Percentiles rank a stretch among this genome's conserved stretches.
These are phyloP conservation scores for Hygrocybe coccinea DNA, from an alignment of 768 basidiomycete species.

Conservation along the genomic window DNA sequence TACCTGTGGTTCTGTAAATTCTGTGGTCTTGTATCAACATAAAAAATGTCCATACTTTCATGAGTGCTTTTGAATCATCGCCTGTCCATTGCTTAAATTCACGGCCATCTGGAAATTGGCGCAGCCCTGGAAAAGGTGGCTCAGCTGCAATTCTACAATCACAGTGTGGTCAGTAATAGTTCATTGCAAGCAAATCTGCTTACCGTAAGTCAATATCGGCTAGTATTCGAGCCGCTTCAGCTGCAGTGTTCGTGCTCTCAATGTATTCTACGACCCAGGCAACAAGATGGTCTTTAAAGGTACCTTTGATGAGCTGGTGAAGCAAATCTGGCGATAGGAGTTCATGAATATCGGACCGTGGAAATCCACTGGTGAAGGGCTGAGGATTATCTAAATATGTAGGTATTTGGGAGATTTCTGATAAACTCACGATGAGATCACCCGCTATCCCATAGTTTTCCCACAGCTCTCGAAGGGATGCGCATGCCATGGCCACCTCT, in stretches of 20 bases:
- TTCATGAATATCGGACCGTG: conserved; percentile 32
- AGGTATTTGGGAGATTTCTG: neutral
- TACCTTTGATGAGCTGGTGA: conserved; percentile 35
- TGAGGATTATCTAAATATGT: neutral
- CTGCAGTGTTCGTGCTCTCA: conserved; percentile 9
- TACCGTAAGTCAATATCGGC: conserved; percentile 26
- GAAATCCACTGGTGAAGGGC: conserved; percentile 20
- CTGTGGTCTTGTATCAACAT: neutral
- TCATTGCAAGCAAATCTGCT: too few relatives aligned
- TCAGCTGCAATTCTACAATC: conserved; percentile 7
- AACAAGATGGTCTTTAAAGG: conserved; percentile 38
- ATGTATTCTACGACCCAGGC: conserved; percentile 30
- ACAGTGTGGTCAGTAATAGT: neutral
- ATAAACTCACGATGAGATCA: conserved; percentile 27
- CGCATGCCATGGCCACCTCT: conserved; percentile 13
- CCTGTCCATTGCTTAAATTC: conserved; percentile 14
- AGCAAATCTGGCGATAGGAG: conserved; percentile 29
- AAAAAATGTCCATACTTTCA: conserved; percentile 6
- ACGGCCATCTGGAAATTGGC: conserved; percentile 6
- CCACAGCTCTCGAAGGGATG: conserved; percentile 23
- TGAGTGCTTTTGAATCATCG: conserved; percentile 11
- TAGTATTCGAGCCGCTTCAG: conserved; percentile 20
- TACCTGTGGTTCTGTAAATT: conserved; percentile 11
- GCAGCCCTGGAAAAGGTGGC: conserved; percentile 7
- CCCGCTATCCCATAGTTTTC: conserved; percentile 29